Base-by-base conservation (phyloP, 1,139 yeast genomes). In the Chernovozyma sophiae-reginae region DNA sequence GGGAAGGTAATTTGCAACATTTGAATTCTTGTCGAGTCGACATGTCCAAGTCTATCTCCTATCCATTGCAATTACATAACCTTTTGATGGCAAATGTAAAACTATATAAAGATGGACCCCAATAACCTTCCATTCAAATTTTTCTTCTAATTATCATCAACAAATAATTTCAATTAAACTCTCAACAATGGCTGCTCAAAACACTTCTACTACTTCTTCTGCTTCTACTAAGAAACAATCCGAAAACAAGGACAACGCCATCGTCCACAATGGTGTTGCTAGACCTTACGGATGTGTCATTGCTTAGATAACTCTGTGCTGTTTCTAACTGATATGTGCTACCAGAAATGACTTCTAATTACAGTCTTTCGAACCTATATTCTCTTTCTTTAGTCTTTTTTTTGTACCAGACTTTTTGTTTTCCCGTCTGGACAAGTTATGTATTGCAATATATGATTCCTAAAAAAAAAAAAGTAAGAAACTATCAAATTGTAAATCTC, bases 161-260 rank as follows among this genome's bases (percentile, higher is more conserved):
- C 33, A 31, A 31, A 31, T 13, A 31, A 26, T 11, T 25, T 12
- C 13, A 10, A 13, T 7, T 15, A 26, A 13, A 28, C 15, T 16
- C 11, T 26, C 12, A 7, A 26, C 18, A 28, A 28, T 28, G 31
- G 31, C 31, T 20, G 31, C 31, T 19, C 31, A 28, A 28, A 23
- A 12, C 13, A n/a, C 33, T 17, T 7, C 26, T 16, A 5, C 26
- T n/a, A 20, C 35, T 13, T 20, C 33, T 23, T 12, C 26, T 17
- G 25, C 33, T 31, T 7, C 33, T 25, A 5, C 33, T 7, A 31
- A 31, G 30, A 31, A 31, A 18, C 33, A 25, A n/a, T n/a, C 26
- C 6, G 33, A 31, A 19, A 14, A 15, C 14, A 31, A 31, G 33
- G 33, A 31, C 33, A 31, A 31, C 33, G 25, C 6, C 19, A 11